These are phyloP conservation scores for Cyclostephanos tholiformis DNA, from an alignment of 108 stramenopile species.

Conservation along the genomic window DNA sequence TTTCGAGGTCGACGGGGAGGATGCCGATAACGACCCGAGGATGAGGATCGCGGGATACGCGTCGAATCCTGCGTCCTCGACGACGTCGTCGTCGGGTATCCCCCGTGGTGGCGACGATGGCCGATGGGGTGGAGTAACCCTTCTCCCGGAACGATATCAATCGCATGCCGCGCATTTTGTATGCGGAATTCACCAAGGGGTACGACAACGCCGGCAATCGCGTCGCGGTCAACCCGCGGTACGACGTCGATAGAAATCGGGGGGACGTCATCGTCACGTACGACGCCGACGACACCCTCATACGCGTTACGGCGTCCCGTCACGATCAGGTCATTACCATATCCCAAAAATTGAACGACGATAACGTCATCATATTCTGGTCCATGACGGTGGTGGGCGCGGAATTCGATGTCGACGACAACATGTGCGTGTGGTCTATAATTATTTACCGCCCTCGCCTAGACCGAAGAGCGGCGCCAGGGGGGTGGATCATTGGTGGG, in stretches of 20 bases:
- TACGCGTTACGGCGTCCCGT: conserved; percentile 64
- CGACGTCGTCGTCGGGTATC: neutral
- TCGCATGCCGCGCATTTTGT: conserved; percentile 27
- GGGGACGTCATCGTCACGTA: conserved; percentile 80
- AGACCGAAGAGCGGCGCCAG: no score
- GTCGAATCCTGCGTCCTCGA: neutral
- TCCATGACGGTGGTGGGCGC: no score
- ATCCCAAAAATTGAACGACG: conserved; percentile 73
- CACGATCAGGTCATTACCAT: conserved; percentile 77
- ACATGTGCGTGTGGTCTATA: no score
- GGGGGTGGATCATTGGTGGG: no score
- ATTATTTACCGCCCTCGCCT: no score
- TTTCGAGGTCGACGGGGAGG: no score
- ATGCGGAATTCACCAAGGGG: conserved; percentile 80
- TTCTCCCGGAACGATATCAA: no score
- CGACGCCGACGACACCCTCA: conserved; percentile 71
- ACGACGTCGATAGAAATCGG: conserved; percentile 62
- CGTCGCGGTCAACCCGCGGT: conserved; percentile 79
- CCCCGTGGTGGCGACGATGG: neutral
- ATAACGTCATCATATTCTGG: conserved; percentile 73
- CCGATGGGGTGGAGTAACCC: no score
- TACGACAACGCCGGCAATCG: conserved; percentile 75
- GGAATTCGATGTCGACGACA: no score
- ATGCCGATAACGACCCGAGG: no score
- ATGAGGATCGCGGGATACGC: conserved; percentile 44